These are phyloP conservation scores for Yarrowia sp. DNA, from an alignment of 805 yeast genomes.

Conservation along the genomic window DNA sequence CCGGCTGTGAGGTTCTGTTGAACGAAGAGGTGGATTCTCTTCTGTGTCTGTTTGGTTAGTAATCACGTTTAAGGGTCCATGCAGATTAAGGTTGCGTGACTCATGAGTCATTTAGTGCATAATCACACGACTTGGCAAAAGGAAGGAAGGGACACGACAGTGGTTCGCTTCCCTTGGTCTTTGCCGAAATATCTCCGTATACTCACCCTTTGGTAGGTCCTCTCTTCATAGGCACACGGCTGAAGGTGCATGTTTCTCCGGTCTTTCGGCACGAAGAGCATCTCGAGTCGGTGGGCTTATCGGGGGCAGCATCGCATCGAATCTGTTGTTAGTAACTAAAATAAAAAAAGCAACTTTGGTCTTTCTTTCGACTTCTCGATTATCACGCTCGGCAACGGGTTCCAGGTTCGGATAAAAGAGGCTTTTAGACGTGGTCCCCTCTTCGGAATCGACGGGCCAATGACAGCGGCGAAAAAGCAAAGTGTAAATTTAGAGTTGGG, in stretches of 20 bases:
- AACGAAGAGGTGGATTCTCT: conserved; percentile 29
- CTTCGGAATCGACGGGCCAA: conserved; percentile 34
- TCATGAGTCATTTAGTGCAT: conserved; percentile 24
- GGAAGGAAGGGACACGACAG: background rate
- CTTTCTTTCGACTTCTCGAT: background rate
- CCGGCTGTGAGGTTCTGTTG: conserved; percentile 26
- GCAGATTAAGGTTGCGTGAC: background rate
- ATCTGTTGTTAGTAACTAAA: conserved; percentile 45
- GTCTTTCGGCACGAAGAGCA: conserved; percentile 63
- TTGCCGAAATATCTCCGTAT: conserved; percentile 11
- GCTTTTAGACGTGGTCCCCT: conserved; percentile 26
- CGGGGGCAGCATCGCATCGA: conserved; percentile 52
- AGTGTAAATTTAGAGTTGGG: conserved; percentile 12
- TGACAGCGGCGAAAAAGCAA: conserved; percentile 8
- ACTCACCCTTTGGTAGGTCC: conserved; percentile 63
- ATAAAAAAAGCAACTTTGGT: no score
- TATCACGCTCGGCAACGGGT: conserved; percentile 35
- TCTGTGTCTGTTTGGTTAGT: conserved; percentile 32
- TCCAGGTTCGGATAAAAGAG: conserved; percentile 37
- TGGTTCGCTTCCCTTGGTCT: no score
- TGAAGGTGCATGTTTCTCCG: conserved; percentile 61
- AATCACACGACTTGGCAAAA: conserved; percentile 8
- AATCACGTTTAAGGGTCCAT: background rate
- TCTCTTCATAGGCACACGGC: conserved; percentile 64
- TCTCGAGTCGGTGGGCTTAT: conserved; percentile 44